Percentiles rank a stretch among this genome's conserved stretches.
Conservation (phyloP, 2,329 filamentous ascomycete species). For the Diplodia seriata region DNA sequence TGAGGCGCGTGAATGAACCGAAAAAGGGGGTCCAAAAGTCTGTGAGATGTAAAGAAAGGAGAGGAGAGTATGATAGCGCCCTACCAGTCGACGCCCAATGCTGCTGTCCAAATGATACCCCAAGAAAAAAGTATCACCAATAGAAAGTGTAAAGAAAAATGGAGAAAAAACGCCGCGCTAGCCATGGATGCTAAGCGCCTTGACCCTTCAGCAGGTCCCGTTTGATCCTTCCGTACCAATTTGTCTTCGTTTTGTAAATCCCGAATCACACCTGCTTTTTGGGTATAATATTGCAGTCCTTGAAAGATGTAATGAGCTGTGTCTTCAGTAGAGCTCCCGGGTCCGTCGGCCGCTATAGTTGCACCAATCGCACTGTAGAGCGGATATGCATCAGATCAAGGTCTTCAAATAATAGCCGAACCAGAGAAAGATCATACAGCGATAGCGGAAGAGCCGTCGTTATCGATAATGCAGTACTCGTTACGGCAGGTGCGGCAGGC, state of each 20-base stretch:
- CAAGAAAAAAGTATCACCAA: neutral
- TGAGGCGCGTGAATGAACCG: neutral
- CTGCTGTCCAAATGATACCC: constrained; percentile 2
- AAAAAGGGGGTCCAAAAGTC: neutral
- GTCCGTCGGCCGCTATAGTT: constrained; percentile 46
- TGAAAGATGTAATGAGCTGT: neutral
- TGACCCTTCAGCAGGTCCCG: neutral
- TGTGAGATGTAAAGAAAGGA: neutral
- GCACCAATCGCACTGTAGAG: constrained; percentile 48
- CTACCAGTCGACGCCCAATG: neutral
- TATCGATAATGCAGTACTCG: constrained; percentile 83
- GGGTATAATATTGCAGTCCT: neutral
- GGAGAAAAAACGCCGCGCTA: neutral
- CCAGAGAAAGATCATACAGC: constrained; percentile 46
- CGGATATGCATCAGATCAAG: constrained; percentile 5
- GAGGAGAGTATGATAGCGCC: neutral
- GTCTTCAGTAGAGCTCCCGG: constrained; percentile 44
- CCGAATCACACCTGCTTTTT: neutral
- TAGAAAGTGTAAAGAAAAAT: neutral
- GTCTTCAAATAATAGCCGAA: neutral
- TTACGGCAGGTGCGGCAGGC: constrained; percentile 75
- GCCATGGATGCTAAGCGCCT: constrained; percentile 12
- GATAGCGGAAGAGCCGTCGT: constrained; percentile 77
- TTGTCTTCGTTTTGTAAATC: neutral
- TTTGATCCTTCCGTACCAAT: neutral